These are phyloP conservation scores for Lecanoromycetidae sp. DNA, from an alignment of 2,329 filamentous ascomycete species.

Conservation along the genomic window DNA sequence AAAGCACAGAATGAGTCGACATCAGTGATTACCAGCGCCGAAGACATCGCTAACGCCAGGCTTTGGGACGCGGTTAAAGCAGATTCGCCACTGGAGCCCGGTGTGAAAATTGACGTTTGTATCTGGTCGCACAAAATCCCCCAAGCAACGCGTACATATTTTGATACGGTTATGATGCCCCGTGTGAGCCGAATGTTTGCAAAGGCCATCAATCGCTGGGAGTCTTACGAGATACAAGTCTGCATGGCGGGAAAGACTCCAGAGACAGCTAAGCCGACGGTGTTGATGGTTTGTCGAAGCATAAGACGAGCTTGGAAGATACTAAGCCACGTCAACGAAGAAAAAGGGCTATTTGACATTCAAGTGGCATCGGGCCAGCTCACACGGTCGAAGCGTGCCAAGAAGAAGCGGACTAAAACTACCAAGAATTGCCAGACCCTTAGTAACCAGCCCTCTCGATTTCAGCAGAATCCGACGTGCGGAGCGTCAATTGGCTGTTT, in stretches of 20 bases:
- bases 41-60: not conserved
- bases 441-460: conserved; percentile 50
- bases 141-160: conserved; percentile 42
- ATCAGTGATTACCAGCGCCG: not conserved
- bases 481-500: conserved; percentile 91
- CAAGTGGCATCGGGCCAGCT: conserved; percentile 49
- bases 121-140: conserved; percentile 35
- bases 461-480: conserved; percentile 66
- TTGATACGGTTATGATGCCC: conserved; percentile 47
- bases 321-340: conserved; percentile 43
- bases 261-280: conserved; percentile 47
- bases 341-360: conserved; percentile 49
- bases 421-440: conserved; percentile 21
- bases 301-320: conserved; percentile 45
- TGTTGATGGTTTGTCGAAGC: conserved; percentile 52
- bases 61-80: conserved; percentile 5
- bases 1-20: not conserved
- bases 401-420: conserved; percentile 25
- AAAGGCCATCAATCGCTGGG: conserved; percentile 46
- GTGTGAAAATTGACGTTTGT: conserved; percentile 20
- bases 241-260: conserved; percentile 47
- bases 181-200: conserved; percentile 47
- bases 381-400: conserved; percentile 40
- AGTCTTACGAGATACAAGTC: conserved; percentile 49
- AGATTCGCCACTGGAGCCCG: conserved; percentile 5